Evolutionary conservation across 169 alveolate species (phyloP), one percentile per base, ranked within the genome.

Genomic region (Miamiensis avidus): DNA sequence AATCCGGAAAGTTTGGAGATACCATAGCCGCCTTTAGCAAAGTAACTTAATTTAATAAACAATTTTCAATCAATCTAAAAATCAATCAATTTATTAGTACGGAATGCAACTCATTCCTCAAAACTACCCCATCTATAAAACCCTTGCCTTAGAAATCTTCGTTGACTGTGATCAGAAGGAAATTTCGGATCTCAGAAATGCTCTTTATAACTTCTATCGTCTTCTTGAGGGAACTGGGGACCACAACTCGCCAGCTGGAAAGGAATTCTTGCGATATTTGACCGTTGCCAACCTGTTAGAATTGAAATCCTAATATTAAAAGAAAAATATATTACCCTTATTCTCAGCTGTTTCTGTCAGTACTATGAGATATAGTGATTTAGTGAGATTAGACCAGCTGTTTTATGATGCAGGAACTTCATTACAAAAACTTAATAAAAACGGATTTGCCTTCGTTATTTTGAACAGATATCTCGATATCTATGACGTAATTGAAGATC

Each of bases 401-500:
- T 96, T 95, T 93, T 93, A 92, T n/a, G 98, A 96, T 84, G 99
- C 99, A 4, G 99, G 99, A 33, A 83, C 93, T 65, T 98, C 97
- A 31, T 94, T 97, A 83, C 92, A 94, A 85, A 89, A 93, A 74
- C 95, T 89, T 65, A 96, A 97, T 29, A 85, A 90, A 86, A 90
- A 92, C 76, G 94, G 95, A 88, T 93, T 94, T 95, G 98, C 98
- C 65, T 97, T 96, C 89, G 90, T 96, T 64, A 87, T 96, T 90
- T 90, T 95, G 65, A 97, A 97, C 76, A 93, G 99, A 89, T 97
- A 95, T 90, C 87, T 96, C 25, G 99, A 97, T 91, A 93, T 96
- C 26, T 96, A 95, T 82, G 99, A 97, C 74, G 98, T 97, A 32
- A 97, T 97, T 81, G 97, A 95, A 65, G 99, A 97, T 81, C 98